phyloP scores from a whole-genome alignment of 2,329 filamentous ascomycete genomes.

The Colletotrichum melonis region DNA sequence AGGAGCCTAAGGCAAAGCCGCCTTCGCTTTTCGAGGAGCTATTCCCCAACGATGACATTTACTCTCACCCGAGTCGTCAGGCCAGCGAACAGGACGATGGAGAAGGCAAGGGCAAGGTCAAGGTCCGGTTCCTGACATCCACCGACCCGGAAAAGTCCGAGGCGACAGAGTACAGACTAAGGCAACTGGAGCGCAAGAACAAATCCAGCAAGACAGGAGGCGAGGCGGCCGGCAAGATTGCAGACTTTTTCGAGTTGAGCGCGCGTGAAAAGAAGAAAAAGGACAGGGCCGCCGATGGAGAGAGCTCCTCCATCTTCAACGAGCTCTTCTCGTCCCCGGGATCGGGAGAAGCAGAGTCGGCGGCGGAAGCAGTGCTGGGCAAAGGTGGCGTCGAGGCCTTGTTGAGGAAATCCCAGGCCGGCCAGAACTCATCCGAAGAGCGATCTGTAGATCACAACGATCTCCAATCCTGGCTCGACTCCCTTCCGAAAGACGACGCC shows the following conservation, averaged over 20 bases:
- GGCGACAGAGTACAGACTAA: slow-evolving; percentile 7
- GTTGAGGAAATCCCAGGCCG: neutral
- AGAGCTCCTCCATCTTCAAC: slow-evolving; percentile 14
- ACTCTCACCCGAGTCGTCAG: neutral
- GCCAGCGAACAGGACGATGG: neutral
- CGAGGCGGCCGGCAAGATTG: neutral
- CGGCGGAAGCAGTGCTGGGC: neutral
- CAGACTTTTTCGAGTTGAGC: slow-evolving; percentile 3
- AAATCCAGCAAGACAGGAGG: neutral
- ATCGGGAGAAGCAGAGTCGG: neutral
- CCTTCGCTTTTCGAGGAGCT: slow-evolving; percentile 30
- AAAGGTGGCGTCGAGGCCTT: neutral
- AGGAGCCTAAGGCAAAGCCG: neutral
- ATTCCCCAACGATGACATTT: slow-evolving; percentile 18
- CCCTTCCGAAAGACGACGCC: slow-evolving; percentile 12
- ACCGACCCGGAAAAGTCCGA: slow-evolving; percentile 20
- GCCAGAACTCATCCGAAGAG: neutral
- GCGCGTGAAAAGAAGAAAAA: neutral
- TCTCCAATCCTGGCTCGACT: slow-evolving; percentile 33
- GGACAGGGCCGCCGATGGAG: neutral
- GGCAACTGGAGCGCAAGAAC: neutral
- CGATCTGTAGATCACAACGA: slow-evolving; percentile 25
- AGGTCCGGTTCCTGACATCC: slow-evolving; percentile 30
- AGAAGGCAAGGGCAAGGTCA: neutral
- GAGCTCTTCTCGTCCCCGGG: slow-evolving; percentile 25